These are phyloP conservation scores for Stemphylium lycopersici DNA, from an alignment of 2,329 filamentous ascomycete genomes.

Conservation along the genomic window DNA sequence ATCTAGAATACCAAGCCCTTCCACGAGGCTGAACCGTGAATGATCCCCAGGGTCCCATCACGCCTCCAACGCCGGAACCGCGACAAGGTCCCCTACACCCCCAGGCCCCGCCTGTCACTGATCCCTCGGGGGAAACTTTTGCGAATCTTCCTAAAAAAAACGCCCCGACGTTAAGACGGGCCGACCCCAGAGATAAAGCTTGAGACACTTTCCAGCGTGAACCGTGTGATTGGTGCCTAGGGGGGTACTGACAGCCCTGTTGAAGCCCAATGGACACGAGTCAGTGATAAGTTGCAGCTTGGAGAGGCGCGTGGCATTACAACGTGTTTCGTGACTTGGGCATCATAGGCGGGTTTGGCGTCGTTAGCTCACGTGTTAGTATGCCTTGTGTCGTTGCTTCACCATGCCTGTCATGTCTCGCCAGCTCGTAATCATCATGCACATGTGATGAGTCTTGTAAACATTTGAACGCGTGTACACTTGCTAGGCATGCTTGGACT, in stretches of 20 bases:
- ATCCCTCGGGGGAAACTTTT: constrained; percentile 16
- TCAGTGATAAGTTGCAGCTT: constrained; percentile 9
- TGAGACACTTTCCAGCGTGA: constrained; percentile 8
- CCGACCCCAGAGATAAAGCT: constrained; percentile 18
- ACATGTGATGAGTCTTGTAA: constrained; percentile 3
- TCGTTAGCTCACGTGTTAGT: constrained; percentile 6
- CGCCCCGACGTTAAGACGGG: constrained; percentile 16
- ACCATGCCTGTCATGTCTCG: constrained; percentile 11
- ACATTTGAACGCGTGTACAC: constrained; percentile 11
- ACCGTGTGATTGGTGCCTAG: constrained; percentile 14
- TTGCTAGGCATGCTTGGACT: not conserved
- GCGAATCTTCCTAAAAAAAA: constrained; percentile 14
- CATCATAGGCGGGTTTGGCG: constrained; percentile 4
- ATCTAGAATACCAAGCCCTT: constrained; percentile 7
- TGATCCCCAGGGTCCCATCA: constrained; percentile 11
- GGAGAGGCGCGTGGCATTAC: constrained; percentile 12
- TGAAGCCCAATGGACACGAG: constrained; percentile 15
- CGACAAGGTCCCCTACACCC: constrained; percentile 4
- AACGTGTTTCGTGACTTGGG: constrained; percentile 12
- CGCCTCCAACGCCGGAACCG: constrained; percentile 7
- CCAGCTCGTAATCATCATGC: constrained; percentile 9
- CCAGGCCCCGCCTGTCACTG: constrained; percentile 12
- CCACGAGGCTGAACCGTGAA: constrained; percentile 11
- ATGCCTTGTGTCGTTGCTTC: constrained; percentile 5
- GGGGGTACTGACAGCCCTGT: constrained; percentile 11